Evolutionary conservation across 1,139 yeast genomes (phyloP).

Genomic region (Lodderomyces pseudojiufengensis): DNA sequence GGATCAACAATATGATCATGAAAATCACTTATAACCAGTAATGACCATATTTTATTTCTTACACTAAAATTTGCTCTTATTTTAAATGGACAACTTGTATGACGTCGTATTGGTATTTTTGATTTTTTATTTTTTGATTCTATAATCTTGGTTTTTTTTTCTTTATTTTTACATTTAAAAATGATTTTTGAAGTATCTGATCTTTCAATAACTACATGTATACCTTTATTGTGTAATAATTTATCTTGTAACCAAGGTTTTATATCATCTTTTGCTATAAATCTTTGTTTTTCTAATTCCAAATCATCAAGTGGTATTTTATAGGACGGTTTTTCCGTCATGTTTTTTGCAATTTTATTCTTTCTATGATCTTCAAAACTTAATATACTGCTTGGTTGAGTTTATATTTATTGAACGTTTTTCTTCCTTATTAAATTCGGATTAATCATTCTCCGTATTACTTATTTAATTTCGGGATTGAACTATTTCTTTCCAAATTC

Average conservation of each 20-base stretch:
- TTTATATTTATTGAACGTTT: too few species aligned
- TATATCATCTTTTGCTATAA: constrained; percentile 35
- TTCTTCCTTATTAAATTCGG: too few species aligned
- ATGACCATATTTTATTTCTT: constrained; percentile 54
- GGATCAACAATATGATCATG: constrained; percentile 38
- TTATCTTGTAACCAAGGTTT: constrained; percentile 66
- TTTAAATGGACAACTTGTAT: constrained; percentile 59
- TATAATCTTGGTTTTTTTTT: constrained; percentile 17
- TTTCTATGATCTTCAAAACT: too few species aligned
- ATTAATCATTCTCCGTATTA: too few species aligned
- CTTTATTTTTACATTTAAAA: constrained; percentile 56
- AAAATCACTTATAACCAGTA: constrained; percentile 54
- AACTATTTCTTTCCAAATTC: too few species aligned
- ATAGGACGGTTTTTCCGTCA: constrained; percentile 8
- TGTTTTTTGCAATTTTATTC: neutral
- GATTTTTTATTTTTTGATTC: constrained; percentile 14
- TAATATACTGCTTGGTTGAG: too few species aligned
- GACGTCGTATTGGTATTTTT: constrained; percentile 18
- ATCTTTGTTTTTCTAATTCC: constrained; percentile 15
- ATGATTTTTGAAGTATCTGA: constrained; percentile 67
- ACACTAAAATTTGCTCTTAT: constrained; percentile 64
- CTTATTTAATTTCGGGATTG: too few species aligned
- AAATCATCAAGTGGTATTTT: constrained; percentile 15
- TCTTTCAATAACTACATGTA: constrained; percentile 63
- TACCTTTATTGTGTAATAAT: constrained; percentile 45